Conservation (phyloP, 495 filamentous ascomycete genomes). For the Aspergillus funiculosus region DNA sequence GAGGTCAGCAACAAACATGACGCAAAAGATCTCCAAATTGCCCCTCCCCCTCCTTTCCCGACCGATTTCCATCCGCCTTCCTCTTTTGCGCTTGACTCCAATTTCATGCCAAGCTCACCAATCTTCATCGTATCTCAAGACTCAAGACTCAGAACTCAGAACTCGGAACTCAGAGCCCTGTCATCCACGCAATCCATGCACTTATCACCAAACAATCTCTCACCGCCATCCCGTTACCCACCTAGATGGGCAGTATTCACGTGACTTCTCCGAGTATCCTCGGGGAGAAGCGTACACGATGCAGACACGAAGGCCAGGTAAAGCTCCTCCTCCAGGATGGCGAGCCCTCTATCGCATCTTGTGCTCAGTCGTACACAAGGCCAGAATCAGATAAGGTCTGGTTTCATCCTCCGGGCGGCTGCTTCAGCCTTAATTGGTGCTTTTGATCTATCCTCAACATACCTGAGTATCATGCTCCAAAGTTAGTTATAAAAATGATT, state of each 20-base stretch:
- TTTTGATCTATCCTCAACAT: no score
- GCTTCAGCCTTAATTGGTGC: neutral
- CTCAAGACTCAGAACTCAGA: no score
- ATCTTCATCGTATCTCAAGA: no score
- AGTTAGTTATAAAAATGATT: no score
- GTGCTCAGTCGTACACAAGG: neutral
- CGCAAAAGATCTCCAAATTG: neutral
- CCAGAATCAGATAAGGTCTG: conserved; percentile 10
- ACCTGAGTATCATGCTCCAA: no score
- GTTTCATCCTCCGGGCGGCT: neutral
- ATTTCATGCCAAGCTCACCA: no score
- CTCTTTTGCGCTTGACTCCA: neutral
- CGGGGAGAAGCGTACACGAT: neutral
- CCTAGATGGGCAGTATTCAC: neutral
- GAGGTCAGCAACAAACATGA: neutral
- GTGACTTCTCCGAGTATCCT: neutral
- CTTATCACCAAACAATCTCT: neutral
- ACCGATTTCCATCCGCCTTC: conserved; percentile 1
- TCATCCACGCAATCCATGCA: neutral
- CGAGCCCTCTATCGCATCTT: neutral
- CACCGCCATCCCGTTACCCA: neutral
- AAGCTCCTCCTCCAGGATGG: neutral
- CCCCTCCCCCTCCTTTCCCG: no score
- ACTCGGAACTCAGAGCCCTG: neutral
- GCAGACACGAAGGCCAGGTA: neutral